Conservation (phyloP, 2,329 filamentous ascomycete species). For the Clonostachys chloroleuca region DNA sequence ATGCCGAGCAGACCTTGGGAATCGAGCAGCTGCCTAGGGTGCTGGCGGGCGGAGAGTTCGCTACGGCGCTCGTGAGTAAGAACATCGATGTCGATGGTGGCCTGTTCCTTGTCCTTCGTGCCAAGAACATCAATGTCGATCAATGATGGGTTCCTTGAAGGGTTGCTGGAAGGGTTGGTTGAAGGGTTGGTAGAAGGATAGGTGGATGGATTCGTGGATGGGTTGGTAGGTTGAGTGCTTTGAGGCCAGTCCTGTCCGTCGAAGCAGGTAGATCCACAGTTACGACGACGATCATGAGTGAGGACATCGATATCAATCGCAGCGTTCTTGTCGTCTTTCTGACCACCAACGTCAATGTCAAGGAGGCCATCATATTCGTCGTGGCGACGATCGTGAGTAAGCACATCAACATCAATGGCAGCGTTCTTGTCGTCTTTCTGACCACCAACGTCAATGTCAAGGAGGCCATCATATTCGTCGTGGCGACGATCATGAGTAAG, state of each 20-base stretch:
- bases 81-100: slow-evolving; percentile 7
- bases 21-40: background rate
- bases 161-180: background rate
- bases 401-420: slow-evolving; percentile 3
- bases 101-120: slow-evolving; percentile 5
- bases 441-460: slow-evolving; percentile 8
- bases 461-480: slow-evolving; percentile 1
- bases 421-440: slow-evolving; percentile 3
- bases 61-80: slow-evolving; percentile 3
- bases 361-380: background rate
- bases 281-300: slow-evolving; percentile 2
- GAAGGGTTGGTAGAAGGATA: background rate
- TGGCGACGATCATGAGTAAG: slow-evolving; percentile 1
- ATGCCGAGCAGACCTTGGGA: background rate
- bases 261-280: background rate
- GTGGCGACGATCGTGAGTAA: background rate
- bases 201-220: background rate
- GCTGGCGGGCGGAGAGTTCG: background rate
- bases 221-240: background rate
- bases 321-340: slow-evolving; percentile 5
- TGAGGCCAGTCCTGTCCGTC: background rate
- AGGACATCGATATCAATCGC: slow-evolving; percentile 7
- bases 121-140: slow-evolving; percentile 8
- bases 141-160: slow-evolving; percentile 1
- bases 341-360: slow-evolving; percentile 3